A percentile compares a stretch with the other conserved stretches of the same genome.
These are phyloP conservation scores for Stagonosporopsis cucurbitacearum DNA, from an alignment of 2,329 filamentous ascomycete species.

Conservation along the genomic window DNA sequence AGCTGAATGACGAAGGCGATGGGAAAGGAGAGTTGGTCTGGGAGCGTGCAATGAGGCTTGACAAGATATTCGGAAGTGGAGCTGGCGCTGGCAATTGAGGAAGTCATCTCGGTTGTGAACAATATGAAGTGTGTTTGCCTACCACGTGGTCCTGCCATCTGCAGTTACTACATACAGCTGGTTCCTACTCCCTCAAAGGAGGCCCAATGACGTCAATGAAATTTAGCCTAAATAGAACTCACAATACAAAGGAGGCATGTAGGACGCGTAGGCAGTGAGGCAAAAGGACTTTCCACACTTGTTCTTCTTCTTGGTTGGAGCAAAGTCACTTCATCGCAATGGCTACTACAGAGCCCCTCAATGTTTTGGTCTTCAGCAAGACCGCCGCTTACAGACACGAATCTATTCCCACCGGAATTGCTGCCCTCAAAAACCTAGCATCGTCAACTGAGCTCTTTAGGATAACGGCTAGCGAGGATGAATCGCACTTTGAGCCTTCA, in stretches of 20 bases:
- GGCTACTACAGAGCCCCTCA: constrained; percentile 7
- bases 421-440: constrained; percentile 20
- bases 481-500: constrained; percentile 16
- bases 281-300: neutral
- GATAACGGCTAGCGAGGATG: constrained; percentile 29
- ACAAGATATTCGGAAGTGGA: constrained; percentile 57
- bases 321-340: neutral
- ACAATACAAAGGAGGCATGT: neutral
- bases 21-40: constrained; percentile 53
- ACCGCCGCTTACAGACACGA: constrained; percentile 37
- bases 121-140: neutral
- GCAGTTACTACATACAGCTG: neutral
- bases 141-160: neutral
- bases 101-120: neutral
- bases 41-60: constrained; percentile 57
- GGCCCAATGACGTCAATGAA: neutral
- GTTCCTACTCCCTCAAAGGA: neutral
- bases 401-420: constrained; percentile 32
- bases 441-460: constrained; percentile 12
- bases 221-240: neutral
- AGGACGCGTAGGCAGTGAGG: neutral
- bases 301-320: neutral
- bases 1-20: constrained; percentile 29
- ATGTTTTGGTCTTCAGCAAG: constrained; percentile 37
- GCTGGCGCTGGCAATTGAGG: constrained; percentile 9